phyloP scores from a whole-genome alignment of 1,284 basidiomycete genomes.

The Microbotryum saponariae region DNA sequence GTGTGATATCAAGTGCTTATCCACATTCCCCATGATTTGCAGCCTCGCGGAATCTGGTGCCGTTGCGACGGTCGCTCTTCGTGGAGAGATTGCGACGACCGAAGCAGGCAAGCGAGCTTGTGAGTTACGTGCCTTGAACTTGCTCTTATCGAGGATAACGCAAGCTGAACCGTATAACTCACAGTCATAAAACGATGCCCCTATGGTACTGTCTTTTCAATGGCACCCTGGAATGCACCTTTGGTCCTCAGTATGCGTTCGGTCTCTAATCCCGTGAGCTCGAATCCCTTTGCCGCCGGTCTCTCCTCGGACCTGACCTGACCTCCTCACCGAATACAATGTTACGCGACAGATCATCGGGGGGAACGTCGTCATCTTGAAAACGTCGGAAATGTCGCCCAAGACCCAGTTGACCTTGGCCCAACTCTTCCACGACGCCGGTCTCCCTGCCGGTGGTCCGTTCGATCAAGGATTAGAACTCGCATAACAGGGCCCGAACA shows the following conservation, averaged over 20 bases:
- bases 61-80: constrained; percentile 27
- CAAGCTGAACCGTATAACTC: too few species aligned
- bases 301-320: too few species aligned
- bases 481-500: too few species aligned
- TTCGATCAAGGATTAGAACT: too few species aligned
- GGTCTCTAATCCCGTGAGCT: too few species aligned
- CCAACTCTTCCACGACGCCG: constrained; percentile 47
- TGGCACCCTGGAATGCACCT: too few species aligned
- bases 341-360: too few species aligned
- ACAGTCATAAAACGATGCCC: neutral
- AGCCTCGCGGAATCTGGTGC: constrained; percentile 35
- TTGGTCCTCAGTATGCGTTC: too few species aligned
- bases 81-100: constrained; percentile 31
- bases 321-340: too few species aligned
- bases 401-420: constrained; percentile 37
- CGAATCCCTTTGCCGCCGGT: too few species aligned
- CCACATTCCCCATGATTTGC: neutral
- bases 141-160: neutral
- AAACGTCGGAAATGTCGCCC: constrained; percentile 38
- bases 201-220: too few species aligned
- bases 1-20: too few species aligned
- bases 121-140: neutral
- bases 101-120: constrained; percentile 8
- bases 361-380: constrained; percentile 13
- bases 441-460: constrained; percentile 50